phyloP scores from a whole-genome alignment of 2,329 filamentous ascomycete genomes.

The Diaporthe batatas region DNA sequence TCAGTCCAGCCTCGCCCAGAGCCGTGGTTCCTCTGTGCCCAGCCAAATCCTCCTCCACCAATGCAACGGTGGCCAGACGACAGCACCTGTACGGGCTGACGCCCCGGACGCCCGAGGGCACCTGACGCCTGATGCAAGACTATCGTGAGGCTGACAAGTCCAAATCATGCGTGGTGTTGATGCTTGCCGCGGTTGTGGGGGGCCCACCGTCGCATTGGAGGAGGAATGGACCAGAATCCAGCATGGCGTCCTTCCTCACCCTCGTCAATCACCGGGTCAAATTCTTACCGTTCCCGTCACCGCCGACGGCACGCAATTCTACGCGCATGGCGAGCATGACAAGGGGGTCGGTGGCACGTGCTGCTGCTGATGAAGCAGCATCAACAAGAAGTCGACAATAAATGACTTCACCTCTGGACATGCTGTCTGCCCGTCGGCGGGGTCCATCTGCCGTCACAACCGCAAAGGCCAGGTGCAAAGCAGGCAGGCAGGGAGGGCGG shows the following conservation, averaged over 20 bases:
- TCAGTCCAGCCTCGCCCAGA: background rate
- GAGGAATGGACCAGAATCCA: conserved; percentile 8
- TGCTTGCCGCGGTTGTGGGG: no score
- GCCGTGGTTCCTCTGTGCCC: background rate
- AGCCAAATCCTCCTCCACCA: background rate
- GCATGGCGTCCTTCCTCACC: conserved; percentile 3
- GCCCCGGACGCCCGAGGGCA: background rate
- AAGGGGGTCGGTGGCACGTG: conserved; percentile 31
- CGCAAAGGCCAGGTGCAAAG: background rate
- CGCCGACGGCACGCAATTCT: conserved; percentile 16
- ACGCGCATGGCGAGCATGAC: no score
- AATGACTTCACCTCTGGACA: conserved; percentile 13
- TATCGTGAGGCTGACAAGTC: conserved; percentile 8
- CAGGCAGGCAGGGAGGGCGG: background rate
- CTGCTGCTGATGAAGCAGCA: conserved; percentile 3
- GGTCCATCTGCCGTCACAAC: conserved; percentile 4
- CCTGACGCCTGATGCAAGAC: background rate
- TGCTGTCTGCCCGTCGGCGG: background rate
- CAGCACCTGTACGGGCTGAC: background rate
- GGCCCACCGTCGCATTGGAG: background rate
- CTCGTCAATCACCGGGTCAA: background rate
- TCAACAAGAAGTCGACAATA: background rate
- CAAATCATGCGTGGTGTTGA: background rate
- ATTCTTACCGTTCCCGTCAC: background rate
- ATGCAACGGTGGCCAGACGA: background rate